These are phyloP conservation scores for Microstroma glucosiphilum DNA, from an alignment of 1,284 basidiomycete genomes.

Conservation along the genomic window DNA sequence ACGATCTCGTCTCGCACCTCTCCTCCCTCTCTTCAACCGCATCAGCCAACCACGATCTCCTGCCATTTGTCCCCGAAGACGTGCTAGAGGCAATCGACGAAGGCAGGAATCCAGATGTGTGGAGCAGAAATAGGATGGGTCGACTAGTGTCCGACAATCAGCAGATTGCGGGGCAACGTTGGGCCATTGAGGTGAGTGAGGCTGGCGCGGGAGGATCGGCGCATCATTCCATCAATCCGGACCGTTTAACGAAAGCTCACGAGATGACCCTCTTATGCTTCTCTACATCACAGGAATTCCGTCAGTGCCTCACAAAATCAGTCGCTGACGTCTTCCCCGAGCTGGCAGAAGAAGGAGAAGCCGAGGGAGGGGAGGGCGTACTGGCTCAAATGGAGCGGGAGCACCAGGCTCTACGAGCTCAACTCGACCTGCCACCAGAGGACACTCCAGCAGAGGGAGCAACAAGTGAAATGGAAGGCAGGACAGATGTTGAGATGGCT, in stretches of 20 bases:
- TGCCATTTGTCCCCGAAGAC: constrained; percentile 34
- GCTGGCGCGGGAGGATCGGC: background rate
- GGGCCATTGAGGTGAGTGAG: constrained; percentile 15
- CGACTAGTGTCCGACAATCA: constrained; percentile 47
- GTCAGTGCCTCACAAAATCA: background rate
- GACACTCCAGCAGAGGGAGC: too few species aligned
- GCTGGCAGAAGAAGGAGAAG: background rate
- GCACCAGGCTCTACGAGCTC: too few species aligned
- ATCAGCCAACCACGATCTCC: constrained; percentile 31
- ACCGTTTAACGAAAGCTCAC: background rate
- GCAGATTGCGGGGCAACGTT: constrained; percentile 41
- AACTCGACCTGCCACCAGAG: too few species aligned
- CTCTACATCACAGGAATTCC: background rate
- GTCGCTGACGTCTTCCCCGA: background rate
- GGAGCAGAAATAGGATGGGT: constrained; percentile 41
- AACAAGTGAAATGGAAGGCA: too few species aligned
- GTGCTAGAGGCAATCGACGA: constrained; percentile 43
- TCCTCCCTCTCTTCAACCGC: constrained; percentile 24
- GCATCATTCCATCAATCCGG: background rate
- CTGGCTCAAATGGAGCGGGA: background rate
- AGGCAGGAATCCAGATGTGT: constrained; percentile 47
- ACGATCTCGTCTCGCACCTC: constrained; percentile 27
- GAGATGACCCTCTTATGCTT: background rate
- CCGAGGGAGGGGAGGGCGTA: background rate
- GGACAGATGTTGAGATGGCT: too few species aligned